phyloP scores from a whole-genome alignment of 2,329 filamentous ascomycete genomes.

The Penicillium sp. region DNA sequence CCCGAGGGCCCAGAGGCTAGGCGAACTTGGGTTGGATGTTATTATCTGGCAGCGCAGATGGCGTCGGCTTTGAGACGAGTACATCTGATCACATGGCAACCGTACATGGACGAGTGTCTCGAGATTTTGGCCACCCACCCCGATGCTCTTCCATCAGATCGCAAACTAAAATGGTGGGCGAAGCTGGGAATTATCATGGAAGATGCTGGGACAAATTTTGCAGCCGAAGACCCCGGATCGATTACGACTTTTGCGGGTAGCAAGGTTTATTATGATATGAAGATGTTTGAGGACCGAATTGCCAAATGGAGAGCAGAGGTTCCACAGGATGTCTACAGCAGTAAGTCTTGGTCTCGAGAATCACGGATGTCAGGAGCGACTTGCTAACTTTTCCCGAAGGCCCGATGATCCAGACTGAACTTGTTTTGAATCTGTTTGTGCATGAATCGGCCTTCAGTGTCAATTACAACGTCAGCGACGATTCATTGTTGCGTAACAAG shows the following conservation, averaged over 20 bases:
- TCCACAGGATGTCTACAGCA: slow-evolving; percentile 53
- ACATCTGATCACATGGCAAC: slow-evolving; percentile 61
- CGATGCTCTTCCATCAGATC: slow-evolving; percentile 59
- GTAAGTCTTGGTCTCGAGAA: slow-evolving; percentile 48
- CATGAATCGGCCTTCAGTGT: slow-evolving; percentile 73
- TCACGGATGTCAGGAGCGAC: background rate
- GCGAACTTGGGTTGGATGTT: slow-evolving; percentile 62
- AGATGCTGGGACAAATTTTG: slow-evolving; percentile 67
- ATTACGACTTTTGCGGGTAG: slow-evolving; percentile 59
- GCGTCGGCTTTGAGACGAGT: slow-evolving; percentile 61
- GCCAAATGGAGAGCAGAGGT: slow-evolving; percentile 61
- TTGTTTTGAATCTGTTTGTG: slow-evolving; percentile 70
- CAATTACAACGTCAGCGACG: slow-evolving; percentile 53
- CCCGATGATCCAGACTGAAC: slow-evolving; percentile 64
- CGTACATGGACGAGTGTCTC: slow-evolving; percentile 65
- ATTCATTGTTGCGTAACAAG: slow-evolving; percentile 19
- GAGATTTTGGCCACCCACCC: slow-evolving; percentile 58
- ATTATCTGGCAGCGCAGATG: slow-evolving; percentile 60
- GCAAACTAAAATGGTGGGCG: slow-evolving; percentile 57
- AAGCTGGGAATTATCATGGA: slow-evolving; percentile 65
- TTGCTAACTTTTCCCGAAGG: slow-evolving; percentile 42
- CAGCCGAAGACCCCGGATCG: slow-evolving; percentile 63
- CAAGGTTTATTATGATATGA: slow-evolving; percentile 65
- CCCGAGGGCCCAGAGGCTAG: slow-evolving; percentile 59
- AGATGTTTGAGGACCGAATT: slow-evolving; percentile 65